A percentile compares a stretch with the other conserved stretches of the same genome.
Evolutionary conservation across 2,329 filamentous ascomycete species (phyloP).

Genomic region (Didymella exigua): DNA sequence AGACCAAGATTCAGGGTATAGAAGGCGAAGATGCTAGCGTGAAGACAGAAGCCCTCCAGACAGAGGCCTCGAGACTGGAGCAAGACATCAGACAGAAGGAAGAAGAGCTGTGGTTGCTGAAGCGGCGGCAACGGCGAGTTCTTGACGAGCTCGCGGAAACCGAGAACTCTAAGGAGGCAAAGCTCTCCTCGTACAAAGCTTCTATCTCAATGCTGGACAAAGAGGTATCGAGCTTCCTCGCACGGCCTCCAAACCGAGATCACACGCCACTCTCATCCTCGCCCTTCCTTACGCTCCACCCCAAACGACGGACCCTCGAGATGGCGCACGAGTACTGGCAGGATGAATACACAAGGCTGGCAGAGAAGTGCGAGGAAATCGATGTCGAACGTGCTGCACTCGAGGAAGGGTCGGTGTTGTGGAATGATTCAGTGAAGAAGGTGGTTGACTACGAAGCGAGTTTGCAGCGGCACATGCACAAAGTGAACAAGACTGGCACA

Average conservation of each 20-base stretch:
- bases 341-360: conserved; percentile 63
- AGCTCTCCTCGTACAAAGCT: conserved; percentile 72
- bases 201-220: conserved; percentile 69
- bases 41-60: conserved; percentile 58
- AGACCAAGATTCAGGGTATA: conserved; percentile 61
- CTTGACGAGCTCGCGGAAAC: conserved; percentile 66
- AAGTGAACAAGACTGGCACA: conserved; percentile 22
- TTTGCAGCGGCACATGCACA: conserved; percentile 62
- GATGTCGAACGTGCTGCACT: conserved; percentile 68
- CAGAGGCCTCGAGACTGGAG: conserved; percentile 61
- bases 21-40: conserved; percentile 63
- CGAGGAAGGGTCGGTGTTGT: conserved; percentile 69
- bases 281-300: conserved; percentile 65
- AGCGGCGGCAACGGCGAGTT: conserved; percentile 64
- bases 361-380: conserved; percentile 61
- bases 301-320: conserved; percentile 68
- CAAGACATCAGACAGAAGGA: conserved; percentile 70
- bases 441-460: conserved; percentile 69
- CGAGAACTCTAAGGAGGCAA: conserved; percentile 70
- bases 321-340: conserved; percentile 77
- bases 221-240: conserved; percentile 65
- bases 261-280: conserved; percentile 37
- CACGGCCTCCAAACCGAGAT: conserved; percentile 56
- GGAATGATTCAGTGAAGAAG: conserved; percentile 65
- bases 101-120: conserved; percentile 65